These are phyloP conservation scores for Apostasia shenzhenica DNA, from an alignment of 106 monocot species.

Conservation along the genomic window DNA sequence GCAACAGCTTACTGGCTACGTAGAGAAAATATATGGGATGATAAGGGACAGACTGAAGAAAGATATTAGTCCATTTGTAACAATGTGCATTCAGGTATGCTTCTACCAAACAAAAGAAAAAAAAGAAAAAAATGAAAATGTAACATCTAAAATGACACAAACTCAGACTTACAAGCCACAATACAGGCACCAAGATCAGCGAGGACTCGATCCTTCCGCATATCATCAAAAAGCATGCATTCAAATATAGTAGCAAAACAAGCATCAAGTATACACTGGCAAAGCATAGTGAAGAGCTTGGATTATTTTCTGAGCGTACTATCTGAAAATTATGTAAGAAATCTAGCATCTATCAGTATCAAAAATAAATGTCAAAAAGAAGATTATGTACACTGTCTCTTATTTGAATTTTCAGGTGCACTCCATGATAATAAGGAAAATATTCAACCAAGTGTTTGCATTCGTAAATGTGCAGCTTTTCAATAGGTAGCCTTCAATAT, in stretches of 20 bases:
- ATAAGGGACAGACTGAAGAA: slow-evolving; percentile 90
- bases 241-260: slow-evolving; percentile 62
- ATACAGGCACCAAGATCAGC: slow-evolving; percentile 67
- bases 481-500: slow-evolving; percentile 55
- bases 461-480: slow-evolving; percentile 94
- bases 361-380: not conserved
- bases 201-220: slow-evolving; percentile 52
- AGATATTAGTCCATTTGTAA: slow-evolving; percentile 81
- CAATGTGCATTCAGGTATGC: slow-evolving; percentile 87
- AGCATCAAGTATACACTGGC: slow-evolving; percentile 85
- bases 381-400: not conserved
- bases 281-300: slow-evolving; percentile 77
- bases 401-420: slow-evolving; percentile 54
- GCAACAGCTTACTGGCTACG: slow-evolving; percentile 87
- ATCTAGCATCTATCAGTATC: not conserved
- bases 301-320: slow-evolving; percentile 41
- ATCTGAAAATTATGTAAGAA: slow-evolving; percentile 57
- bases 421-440: slow-evolving; percentile 71
- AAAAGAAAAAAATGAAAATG: not conserved
- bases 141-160: not conserved
- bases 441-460: slow-evolving; percentile 86
- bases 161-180: slow-evolving; percentile 1
- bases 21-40: slow-evolving; percentile 95
- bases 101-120: not conserved
- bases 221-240: slow-evolving; percentile 61